Evolutionary conservation across 2,329 filamentous ascomycete species (phyloP).

Genomic region (Phialophora tarda): DNA sequence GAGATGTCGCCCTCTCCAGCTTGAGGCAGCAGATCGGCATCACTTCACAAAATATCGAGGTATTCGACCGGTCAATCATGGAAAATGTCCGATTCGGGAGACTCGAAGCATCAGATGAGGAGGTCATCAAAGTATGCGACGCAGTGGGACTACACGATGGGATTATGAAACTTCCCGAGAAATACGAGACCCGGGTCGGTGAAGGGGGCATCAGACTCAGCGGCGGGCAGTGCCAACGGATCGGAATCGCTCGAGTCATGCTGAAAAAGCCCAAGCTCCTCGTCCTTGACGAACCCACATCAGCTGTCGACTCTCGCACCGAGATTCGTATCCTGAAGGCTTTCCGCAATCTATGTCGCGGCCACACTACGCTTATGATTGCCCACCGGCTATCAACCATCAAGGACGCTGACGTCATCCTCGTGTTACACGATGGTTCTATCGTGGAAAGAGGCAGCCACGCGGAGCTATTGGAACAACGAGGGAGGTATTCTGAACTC

Average conservation of each 20-base stretch:
- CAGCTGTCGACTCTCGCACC: constrained; percentile 61
- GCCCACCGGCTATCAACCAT: constrained; percentile 51
- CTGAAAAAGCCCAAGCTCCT: constrained; percentile 60
- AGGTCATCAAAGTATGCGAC: constrained; percentile 65
- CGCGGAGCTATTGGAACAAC: constrained; percentile 60
- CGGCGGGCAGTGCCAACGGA: constrained; percentile 63
- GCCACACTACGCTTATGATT: constrained; percentile 50
- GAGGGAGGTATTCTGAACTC: constrained; percentile 66
- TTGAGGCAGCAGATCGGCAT: constrained; percentile 65
- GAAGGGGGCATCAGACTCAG: constrained; percentile 61
- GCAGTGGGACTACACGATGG: constrained; percentile 68
- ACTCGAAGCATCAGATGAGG: constrained; percentile 63
- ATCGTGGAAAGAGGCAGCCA: constrained; percentile 80
- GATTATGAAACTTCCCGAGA: constrained; percentile 63
- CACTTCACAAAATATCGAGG: constrained; percentile 66
- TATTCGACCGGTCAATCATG: constrained; percentile 69
- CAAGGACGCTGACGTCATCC: constrained; percentile 78
- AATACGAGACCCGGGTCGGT: constrained; percentile 55
- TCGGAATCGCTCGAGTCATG: constrained; percentile 64
- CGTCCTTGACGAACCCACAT: constrained; percentile 67
- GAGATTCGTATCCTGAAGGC: constrained; percentile 55
- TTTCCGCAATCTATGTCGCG: constrained; percentile 18
- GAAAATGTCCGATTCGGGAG: constrained; percentile 69
- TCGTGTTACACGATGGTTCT: constrained; percentile 66
- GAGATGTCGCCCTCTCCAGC: constrained; percentile 62